Evolutionary conservation across 2,329 filamentous ascomycete genomes (phyloP).

Genomic region (Bertia moriformis): DNA sequence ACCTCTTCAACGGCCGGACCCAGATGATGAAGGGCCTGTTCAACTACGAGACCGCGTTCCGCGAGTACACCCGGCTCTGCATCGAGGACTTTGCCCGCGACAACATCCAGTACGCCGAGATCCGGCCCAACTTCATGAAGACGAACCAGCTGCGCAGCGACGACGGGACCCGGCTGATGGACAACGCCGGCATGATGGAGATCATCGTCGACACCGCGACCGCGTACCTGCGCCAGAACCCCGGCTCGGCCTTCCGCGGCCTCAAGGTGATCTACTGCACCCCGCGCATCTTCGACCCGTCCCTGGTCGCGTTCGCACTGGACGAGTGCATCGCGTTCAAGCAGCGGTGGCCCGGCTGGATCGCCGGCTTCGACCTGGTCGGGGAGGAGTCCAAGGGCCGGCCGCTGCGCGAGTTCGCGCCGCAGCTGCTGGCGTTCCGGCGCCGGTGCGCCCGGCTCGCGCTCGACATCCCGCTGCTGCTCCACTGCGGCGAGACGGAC

Average conservation of each 20-base stretch:
- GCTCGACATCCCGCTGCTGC: conserved; percentile 55
- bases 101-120: conserved; percentile 58
- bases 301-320: conserved; percentile 33
- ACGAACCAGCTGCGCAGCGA: conserved; percentile 44
- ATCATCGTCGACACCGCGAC: conserved; percentile 39
- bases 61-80: conserved; percentile 40
- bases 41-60: conserved; percentile 50
- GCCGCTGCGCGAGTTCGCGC: conserved; percentile 39
- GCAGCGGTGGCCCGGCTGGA: conserved; percentile 34
- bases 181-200: conserved; percentile 43
- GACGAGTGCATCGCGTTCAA: conserved; percentile 49
- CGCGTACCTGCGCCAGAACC: conserved; percentile 24
- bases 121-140: conserved; percentile 55
- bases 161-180: conserved; percentile 33
- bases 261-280: conserved; percentile 62
- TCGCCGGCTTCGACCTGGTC: conserved; percentile 58
- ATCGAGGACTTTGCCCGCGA: conserved; percentile 48
- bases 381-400: conserved; percentile 50
- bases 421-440: conserved; percentile 40
- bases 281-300: conserved; percentile 39
- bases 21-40: conserved; percentile 61
- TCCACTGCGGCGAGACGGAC: conserved; percentile 65
- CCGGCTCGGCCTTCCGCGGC: conserved; percentile 35
- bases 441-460: conserved; percentile 27
- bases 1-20: conserved; percentile 54